These are phyloP conservation scores for Ophiosphaerella korrae DNA, from an alignment of 2,329 filamentous ascomycete genomes.

Conservation along the genomic window DNA sequence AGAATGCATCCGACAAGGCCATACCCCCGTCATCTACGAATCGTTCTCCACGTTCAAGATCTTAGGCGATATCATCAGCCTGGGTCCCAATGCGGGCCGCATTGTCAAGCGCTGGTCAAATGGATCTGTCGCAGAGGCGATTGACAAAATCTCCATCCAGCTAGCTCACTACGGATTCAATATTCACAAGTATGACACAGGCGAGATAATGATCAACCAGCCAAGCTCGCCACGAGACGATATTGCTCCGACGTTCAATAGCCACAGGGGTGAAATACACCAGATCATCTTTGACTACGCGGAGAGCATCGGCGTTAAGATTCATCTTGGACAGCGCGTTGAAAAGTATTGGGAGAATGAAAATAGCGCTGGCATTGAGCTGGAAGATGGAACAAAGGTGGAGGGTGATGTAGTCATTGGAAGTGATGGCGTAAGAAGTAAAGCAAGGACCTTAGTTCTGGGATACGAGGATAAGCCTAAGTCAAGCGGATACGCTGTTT, in stretches of 20 bases:
- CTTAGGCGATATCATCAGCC: conserved; percentile 67
- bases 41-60: conserved; percentile 62
- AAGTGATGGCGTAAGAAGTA: conserved; percentile 59
- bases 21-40: conserved; percentile 64
- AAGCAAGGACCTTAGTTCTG: conserved; percentile 57
- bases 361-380: conserved; percentile 56
- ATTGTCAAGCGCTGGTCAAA: conserved; percentile 65
- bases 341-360: conserved; percentile 62
- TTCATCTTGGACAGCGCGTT: conserved; percentile 59
- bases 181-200: conserved; percentile 65
- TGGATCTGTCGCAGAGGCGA: conserved; percentile 54
- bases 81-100: conserved; percentile 64
- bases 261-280: conserved; percentile 66
- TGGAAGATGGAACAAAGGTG: conserved; percentile 56
- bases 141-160: conserved; percentile 60
- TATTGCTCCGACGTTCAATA: conserved; percentile 63
- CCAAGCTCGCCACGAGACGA: conserved; percentile 50
- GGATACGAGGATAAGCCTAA: conserved; percentile 60
- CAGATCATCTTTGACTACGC: conserved; percentile 64
- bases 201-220: conserved; percentile 65
- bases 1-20: conserved; percentile 66
- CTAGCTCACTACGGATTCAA: conserved; percentile 61
- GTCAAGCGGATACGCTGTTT: conserved; percentile 60
- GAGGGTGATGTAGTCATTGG: conserved; percentile 58
- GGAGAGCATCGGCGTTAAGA: conserved; percentile 59